Evolutionary conservation across 2,329 filamentous ascomycete species (phyloP).

Genomic region (Aspergillus fumigatiaffinis): DNA sequence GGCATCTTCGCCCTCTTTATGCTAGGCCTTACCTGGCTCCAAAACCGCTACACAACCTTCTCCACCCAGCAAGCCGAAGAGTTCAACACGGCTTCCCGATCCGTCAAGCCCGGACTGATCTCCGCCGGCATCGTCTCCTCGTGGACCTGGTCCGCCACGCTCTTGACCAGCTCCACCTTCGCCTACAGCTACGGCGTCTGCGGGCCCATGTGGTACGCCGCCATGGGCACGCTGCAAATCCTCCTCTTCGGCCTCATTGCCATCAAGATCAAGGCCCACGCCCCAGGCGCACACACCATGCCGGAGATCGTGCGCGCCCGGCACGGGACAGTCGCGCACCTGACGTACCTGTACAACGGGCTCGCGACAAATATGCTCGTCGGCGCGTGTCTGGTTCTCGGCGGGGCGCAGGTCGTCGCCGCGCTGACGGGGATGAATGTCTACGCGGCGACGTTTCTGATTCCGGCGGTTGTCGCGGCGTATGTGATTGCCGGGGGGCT

Average conservation of each 20-base stretch:
- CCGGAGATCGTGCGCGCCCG: slow-evolving; percentile 40
- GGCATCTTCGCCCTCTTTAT: slow-evolving; percentile 43
- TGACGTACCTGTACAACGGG: slow-evolving; percentile 40
- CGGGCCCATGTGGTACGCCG: slow-evolving; percentile 43
- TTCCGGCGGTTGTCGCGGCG: slow-evolving; percentile 36
- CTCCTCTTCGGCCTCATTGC: slow-evolving; percentile 41
- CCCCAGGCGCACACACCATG: slow-evolving; percentile 42
- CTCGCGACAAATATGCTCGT: slow-evolving; percentile 42
- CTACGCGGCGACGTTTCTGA: slow-evolving; percentile 40
- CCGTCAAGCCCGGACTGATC: slow-evolving; percentile 40
- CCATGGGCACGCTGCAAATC: slow-evolving; percentile 39
- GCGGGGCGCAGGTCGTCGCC: slow-evolving; percentile 37
- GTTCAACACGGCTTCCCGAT: slow-evolving; percentile 46
- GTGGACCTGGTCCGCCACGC: slow-evolving; percentile 49
- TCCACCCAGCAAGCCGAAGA: slow-evolving; percentile 41
- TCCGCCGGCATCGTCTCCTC: slow-evolving; percentile 47
- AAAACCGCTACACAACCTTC: slow-evolving; percentile 35
- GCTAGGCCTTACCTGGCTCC: slow-evolving; percentile 40
- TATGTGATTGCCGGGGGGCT: slow-evolving; percentile 42
- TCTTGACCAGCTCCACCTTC: slow-evolving; percentile 41
- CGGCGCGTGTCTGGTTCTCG: slow-evolving; percentile 37
- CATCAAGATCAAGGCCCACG: slow-evolving; percentile 41
- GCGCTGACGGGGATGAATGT: slow-evolving; percentile 42
- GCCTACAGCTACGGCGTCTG: slow-evolving; percentile 42
- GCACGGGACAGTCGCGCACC: slow-evolving; percentile 37